Percentiles rank a stretch among this genome's conserved stretches.
Conservation (phyloP, 192 early-diverging fungal species). For the Coemansia sp. region DNA sequence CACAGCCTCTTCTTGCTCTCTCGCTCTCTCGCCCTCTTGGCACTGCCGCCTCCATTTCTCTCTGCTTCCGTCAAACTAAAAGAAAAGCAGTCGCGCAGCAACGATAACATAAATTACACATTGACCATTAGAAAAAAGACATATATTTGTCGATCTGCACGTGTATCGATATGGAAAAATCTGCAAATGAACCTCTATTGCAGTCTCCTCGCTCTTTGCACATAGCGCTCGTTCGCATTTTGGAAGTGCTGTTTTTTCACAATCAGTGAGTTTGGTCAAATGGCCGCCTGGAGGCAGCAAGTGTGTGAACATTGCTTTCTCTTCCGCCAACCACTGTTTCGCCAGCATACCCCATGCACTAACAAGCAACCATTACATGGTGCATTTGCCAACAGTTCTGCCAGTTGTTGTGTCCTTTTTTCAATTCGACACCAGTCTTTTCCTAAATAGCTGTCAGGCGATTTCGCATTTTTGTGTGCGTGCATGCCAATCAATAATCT, state of each 20-base stretch:
- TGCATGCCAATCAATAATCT: background rate
- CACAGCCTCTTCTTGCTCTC: background rate
- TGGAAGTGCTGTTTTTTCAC: background rate
- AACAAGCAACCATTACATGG: slow-evolving; percentile 3
- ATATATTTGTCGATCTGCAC: background rate
- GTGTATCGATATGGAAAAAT: slow-evolving; percentile 1
- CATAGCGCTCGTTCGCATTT: background rate
- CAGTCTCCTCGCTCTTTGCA: background rate
- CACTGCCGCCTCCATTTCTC: no score
- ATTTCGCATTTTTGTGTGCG: background rate
- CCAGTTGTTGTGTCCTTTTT: background rate
- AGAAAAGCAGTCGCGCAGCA: background rate
- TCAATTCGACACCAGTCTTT: background rate
- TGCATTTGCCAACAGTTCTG: background rate
- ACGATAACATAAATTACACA: background rate
- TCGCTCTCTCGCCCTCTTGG: no score
- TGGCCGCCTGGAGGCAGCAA: slow-evolving; percentile 2
- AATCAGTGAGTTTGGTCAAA: slow-evolving; percentile 2
- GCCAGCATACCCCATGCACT: background rate
- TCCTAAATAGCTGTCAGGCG: background rate
- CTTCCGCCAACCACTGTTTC: background rate
- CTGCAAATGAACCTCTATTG: background rate
- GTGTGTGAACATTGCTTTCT: slow-evolving; percentile 16
- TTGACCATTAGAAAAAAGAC: slow-evolving; percentile 7
- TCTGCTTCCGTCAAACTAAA: background rate